Base-by-base conservation (phyloP, 2,329 filamentous ascomycete genomes). In the Setomelanomma holmii region DNA sequence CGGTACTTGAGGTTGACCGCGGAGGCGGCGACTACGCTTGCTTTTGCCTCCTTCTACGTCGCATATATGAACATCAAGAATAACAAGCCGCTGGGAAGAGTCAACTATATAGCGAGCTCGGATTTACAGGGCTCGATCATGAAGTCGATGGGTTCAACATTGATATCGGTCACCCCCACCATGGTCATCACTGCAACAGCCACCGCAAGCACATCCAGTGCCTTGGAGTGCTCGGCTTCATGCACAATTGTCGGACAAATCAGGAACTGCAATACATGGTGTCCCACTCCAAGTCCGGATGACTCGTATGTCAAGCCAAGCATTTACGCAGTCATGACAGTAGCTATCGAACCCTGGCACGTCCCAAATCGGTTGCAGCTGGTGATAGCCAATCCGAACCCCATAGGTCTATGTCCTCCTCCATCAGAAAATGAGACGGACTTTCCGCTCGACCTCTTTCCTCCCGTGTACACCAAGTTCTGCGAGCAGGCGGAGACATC, bases 221-320 rank as follows among this genome's bases (percentile, higher is more conserved):
- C 23, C 3, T 4, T 36, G 2, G 27, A 41, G 16, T 53, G 41
- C 17, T 40, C 33, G 16, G 45, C 51, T 17, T 19, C 34, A 1
- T 53, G 51, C 36, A 22, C 34, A 4, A 53, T 49, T 45, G 34
- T 40, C 22, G 45, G 51, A n/a, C 4, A 17, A 5, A 53, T 49
- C 19, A 45, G 47, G 34, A 21, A 21, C 8, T 53, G 45, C 21
- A 39, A 45, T 5, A 53, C 51, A 4, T n/a, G 23, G 14, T 53
- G 45, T 35, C 51, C 51, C 23, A 41, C 40, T 4, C 40, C 35
- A n/a, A 42, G 45, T 2, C 12, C 33, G 2, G 51, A 34, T n/a
- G 34, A 35, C 8, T 14, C 2, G 7, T 36, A 5, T 7, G 16
- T 38, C 14, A 38, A 16, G 30, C 45, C 41, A 11, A 53, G 20